Evolutionary conservation across 345 rosid species (phyloP), one percentile per base, ranked within the genome.

Genomic region (Streptanthus diversifolius): DNA sequence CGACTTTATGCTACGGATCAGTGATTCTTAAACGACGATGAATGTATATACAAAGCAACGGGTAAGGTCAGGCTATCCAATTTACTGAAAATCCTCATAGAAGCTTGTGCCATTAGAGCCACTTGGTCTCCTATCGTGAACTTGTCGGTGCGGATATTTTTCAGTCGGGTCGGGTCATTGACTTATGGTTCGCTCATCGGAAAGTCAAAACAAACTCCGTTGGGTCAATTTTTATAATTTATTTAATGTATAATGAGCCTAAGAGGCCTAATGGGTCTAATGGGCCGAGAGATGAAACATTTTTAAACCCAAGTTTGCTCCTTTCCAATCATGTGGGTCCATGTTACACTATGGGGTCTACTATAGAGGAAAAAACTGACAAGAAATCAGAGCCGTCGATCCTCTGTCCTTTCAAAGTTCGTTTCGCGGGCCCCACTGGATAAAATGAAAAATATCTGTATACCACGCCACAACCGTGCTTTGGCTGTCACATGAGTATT

Each of bases 321-420:
- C 5, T 40, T 39, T 45, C 18, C 19, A 5, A 19, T 22, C 15
- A 6, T 12, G 55, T 56, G 43, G 55, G 64, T 41, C 36, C 17
- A n/a, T 55, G 17, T 51, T 12, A 25, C 33, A 52, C 57, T 13
- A 7, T 24, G 32, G 66, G 51, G 58, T 43, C 66, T 37, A 66
- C 60, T 1, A 13, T 2, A 8, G 21, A 15, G 24, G 30, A 4
- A 40, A 59, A 52, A 36, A 74, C 68, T 66, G 78, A 74, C 78
- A 67, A 30, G 47, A 39, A 32, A 66, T 74, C 78, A 49, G 73
- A 74, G 78, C 78, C 68, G 78, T 66, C 73, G 78, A 74, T 59
- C 78, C 18, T 4, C 25, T 25, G 73, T 75, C 68, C 68, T 59
- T 52, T 10, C 17, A 21, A 56, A 75, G 56, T 75, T 66, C 54